phyloP scores from a whole-genome alignment of 768 basidiomycete genomes.

The Kwoniella mangroviensis region DNA sequence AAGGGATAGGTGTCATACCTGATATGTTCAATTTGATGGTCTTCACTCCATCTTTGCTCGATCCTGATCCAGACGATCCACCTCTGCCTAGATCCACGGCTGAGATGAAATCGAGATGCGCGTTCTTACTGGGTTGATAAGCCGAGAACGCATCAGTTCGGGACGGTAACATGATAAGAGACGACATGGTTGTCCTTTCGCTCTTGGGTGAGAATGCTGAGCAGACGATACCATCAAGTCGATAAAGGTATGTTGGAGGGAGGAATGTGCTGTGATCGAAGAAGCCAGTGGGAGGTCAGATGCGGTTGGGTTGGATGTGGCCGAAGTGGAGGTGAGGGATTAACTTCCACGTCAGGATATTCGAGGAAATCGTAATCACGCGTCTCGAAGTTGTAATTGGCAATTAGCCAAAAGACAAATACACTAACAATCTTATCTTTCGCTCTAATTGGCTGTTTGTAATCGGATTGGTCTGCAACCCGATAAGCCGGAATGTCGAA shows the following conservation, averaged over 20 bases:
- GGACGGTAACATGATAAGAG: constrained; percentile 23
- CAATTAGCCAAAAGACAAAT: not conserved
- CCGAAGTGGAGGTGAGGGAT: constrained; percentile 16
- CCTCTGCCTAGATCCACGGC: constrained; percentile 20
- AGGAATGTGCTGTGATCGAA: not conserved
- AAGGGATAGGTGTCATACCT: constrained; percentile 7
- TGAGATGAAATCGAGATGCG: constrained; percentile 42
- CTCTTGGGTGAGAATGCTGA: not conserved
- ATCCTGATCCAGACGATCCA: constrained; percentile 11
- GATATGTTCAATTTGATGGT: constrained; percentile 28
- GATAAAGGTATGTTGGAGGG: too few species aligned
- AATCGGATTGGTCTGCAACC: not conserved
- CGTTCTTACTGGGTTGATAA: constrained; percentile 42
- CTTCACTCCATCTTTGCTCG: constrained; percentile 22
- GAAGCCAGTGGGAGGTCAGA: not conserved
- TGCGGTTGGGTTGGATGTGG: not conserved
- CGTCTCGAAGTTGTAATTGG: not conserved
- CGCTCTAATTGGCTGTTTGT: not conserved
- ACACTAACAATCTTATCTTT: not conserved
- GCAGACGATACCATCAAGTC: not conserved
- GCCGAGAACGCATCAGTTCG: constrained; percentile 33
- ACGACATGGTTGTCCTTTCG: constrained; percentile 8
- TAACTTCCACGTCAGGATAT: not conserved
- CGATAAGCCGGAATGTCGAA: not conserved
- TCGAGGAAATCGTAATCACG: not conserved